Percentiles rank a stretch among this genome's conserved stretches.
These are phyloP conservation scores for Boletus edulis DNA, from an alignment of 768 basidiomycete genomes.

Conservation along the genomic window DNA sequence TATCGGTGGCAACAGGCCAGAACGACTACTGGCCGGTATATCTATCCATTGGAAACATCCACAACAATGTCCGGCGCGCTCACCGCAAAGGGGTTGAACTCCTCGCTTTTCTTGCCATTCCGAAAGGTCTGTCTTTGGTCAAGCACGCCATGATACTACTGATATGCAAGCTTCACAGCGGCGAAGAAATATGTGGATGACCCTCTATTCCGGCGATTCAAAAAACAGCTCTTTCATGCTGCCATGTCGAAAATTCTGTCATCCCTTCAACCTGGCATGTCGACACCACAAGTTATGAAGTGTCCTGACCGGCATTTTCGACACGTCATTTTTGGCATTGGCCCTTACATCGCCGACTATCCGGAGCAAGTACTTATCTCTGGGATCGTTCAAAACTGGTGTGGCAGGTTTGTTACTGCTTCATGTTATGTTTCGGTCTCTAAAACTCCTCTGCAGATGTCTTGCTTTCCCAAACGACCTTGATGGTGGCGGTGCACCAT, in stretches of 20 bases:
- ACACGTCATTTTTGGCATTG: background rate
- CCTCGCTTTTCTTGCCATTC: conserved; percentile 26
- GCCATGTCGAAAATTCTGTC: background rate
- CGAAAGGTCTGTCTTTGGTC: conserved; percentile 25
- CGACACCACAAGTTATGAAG: conserved; percentile 15
- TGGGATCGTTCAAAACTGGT: background rate
- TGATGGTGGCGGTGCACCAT: no score
- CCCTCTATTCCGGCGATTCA: conserved; percentile 21
- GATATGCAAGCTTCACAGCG: no score
- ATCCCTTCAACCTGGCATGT: conserved; percentile 26
- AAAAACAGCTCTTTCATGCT: conserved; percentile 30
- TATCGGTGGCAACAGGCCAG: background rate
- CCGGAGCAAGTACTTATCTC: background rate
- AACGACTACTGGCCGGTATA: conserved; percentile 4
- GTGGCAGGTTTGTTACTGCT: background rate
- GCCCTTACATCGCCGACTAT: conserved; percentile 3
- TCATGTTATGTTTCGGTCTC: no score
- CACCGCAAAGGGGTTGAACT: background rate
- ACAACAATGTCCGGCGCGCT: background rate
- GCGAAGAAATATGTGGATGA: background rate
- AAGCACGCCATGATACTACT: no score
- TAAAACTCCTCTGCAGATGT: no score
- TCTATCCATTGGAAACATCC: background rate
- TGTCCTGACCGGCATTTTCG: conserved; percentile 33
- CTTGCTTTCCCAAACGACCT: no score